Percentiles rank a stretch among this genome's conserved stretches.
phyloP scores from a whole-genome alignment of 1,284 basidiomycete genomes.

The Cryptococcus sp. region DNA sequence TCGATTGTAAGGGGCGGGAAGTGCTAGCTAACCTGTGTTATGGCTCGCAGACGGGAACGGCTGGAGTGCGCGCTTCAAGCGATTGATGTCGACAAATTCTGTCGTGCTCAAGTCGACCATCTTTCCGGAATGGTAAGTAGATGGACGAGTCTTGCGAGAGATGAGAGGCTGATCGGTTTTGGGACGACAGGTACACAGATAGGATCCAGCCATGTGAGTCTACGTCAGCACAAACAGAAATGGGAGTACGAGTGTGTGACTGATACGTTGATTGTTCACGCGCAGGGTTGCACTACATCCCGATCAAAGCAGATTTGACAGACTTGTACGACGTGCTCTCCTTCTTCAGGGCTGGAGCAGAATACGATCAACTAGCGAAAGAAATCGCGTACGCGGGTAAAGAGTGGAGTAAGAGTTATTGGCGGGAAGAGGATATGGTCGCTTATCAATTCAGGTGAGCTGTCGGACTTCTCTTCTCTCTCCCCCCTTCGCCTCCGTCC shows the following conservation, averaged over 20 bases:
- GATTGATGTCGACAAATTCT: constrained; percentile 64
- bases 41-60: constrained; percentile 32
- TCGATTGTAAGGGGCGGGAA: not conserved
- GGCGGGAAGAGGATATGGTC: constrained; percentile 66
- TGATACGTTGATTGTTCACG: not conserved
- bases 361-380: constrained; percentile 61
- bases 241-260: too few species aligned
- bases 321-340: constrained; percentile 62
- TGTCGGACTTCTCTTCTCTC: not conserved
- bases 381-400: constrained; percentile 63
- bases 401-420: constrained; percentile 63
- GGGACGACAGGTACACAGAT: constrained; percentile 36
- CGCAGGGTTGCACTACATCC: constrained; percentile 65
- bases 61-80: constrained; percentile 51
- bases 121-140: constrained; percentile 62
- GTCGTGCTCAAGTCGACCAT: constrained; percentile 56
- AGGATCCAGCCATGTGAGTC: constrained; percentile 35
- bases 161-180: not conserved
- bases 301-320: constrained; percentile 60
- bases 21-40: not conserved
- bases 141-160: not conserved
- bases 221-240: not conserved
- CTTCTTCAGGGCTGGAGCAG: constrained; percentile 61
- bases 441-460: constrained; percentile 64
- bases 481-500: too few species aligned